Evolutionary conservation across 257 asterid genomes (phyloP).

Genomic region (Solanum tarijense): DNA sequence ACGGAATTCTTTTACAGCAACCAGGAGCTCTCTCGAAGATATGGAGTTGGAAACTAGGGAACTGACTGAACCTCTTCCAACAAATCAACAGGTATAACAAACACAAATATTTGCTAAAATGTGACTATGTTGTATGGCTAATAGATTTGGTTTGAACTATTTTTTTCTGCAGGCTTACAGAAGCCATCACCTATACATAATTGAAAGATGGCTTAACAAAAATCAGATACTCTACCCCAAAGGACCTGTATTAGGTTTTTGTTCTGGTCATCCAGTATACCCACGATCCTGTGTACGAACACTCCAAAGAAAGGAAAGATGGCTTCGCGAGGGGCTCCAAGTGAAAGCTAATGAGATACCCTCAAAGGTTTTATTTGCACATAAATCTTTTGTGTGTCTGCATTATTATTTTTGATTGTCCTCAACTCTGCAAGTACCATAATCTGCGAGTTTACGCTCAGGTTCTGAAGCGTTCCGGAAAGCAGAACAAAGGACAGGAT

Average conservation of each 20-base stretch:
- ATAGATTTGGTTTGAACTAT: background rate
- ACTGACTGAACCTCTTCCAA: constrained; percentile 92
- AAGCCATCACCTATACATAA: constrained; percentile 71
- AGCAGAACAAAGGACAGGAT: constrained; percentile 36
- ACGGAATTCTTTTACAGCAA: constrained; percentile 16
- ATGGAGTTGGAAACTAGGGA: constrained; percentile 95
- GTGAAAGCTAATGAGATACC: constrained; percentile 80
- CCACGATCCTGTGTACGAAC: constrained; percentile 85
- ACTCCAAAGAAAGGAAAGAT: constrained; percentile 63
- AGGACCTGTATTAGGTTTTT: constrained; percentile 79
- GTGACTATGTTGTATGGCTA: background rate
- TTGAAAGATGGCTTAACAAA: constrained; percentile 86
- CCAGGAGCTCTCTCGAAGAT: constrained; percentile 71
- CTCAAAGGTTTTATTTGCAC: constrained; percentile 46
- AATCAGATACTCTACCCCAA: constrained; percentile 71
- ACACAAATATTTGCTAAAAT: background rate
- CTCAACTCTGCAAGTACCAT: background rate
- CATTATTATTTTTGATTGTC: background rate
- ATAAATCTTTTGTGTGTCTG: background rate
- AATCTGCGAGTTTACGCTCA: constrained; percentile 11
- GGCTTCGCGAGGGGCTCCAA: constrained; percentile 88
- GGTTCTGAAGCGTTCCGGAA: constrained; percentile 54
- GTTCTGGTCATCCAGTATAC: constrained; percentile 83
- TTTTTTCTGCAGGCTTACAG: constrained; percentile 63
- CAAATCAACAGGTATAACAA: constrained; percentile 74